These are phyloP conservation scores for Emmonsia crescens DNA, from an alignment of 2,329 filamentous ascomycete species.

Conservation along the genomic window DNA sequence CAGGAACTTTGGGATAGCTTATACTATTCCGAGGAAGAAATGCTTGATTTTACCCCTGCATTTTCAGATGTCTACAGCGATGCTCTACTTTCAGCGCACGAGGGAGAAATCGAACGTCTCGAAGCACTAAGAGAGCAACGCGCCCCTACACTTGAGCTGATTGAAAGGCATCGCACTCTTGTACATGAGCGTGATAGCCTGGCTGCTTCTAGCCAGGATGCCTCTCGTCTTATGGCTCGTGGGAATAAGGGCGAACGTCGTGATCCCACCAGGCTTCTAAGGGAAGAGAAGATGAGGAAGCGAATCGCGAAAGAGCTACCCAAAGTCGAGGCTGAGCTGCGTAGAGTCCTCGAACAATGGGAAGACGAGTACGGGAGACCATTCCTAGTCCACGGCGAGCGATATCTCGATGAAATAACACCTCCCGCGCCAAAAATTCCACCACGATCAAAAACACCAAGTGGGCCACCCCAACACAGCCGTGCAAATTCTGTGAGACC, in stretches of 20 bases:
- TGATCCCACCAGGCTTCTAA: slow-evolving; percentile 82
- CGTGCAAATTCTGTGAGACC: slow-evolving; percentile 20
- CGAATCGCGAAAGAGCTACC: slow-evolving; percentile 91
- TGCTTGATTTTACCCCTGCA: slow-evolving; percentile 94
- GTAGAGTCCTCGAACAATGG: slow-evolving; percentile 70
- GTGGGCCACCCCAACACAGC: slow-evolving; percentile 21
- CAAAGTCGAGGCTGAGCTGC: slow-evolving; percentile 76
- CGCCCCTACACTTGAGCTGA: slow-evolving; percentile 66
- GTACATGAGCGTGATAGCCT: slow-evolving; percentile 81
- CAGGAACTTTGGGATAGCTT: slow-evolving; percentile 92
- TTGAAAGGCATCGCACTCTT: slow-evolving; percentile 73
- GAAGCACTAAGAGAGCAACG: slow-evolving; percentile 79
- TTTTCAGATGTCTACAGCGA: slow-evolving; percentile 97
- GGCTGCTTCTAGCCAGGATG: slow-evolving; percentile 83
- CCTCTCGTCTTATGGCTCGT: slow-evolving; percentile 81
- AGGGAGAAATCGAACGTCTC: slow-evolving; percentile 75
- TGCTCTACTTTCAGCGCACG: slow-evolving; percentile 85
- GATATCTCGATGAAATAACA: slow-evolving; percentile 75
- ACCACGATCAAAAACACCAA: slow-evolving; percentile 40
- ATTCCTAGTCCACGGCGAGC: slow-evolving; percentile 84
- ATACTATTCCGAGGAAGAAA: slow-evolving; percentile 95
- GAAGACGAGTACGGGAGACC: slow-evolving; percentile 90
- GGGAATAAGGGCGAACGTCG: slow-evolving; percentile 89
- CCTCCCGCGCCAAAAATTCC: slow-evolving; percentile 56
- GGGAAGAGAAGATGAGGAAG: slow-evolving; percentile 98